phyloP scores from a whole-genome alignment of 169 alveolate species.

The Cryptosporidium sp. region DNA sequence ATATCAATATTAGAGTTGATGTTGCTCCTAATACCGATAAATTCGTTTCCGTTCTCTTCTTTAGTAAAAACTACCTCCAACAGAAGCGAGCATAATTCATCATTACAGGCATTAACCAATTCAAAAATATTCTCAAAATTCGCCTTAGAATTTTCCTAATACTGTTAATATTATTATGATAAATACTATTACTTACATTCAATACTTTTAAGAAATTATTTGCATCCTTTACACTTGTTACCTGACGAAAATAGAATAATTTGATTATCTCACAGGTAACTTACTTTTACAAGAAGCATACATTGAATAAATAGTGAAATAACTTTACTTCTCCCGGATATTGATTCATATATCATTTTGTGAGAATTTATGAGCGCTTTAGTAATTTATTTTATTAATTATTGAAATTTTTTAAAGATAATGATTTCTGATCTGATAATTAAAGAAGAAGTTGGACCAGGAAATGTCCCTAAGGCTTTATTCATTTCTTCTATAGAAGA shows the following conservation, averaged over 20 bases:
- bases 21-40: constrained; percentile 36
- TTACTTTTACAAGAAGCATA: constrained; percentile 47
- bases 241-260: constrained; percentile 17
- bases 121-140: constrained; percentile 59
- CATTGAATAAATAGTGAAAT: constrained; percentile 47
- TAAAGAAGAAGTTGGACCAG: constrained; percentile 59
- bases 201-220: constrained; percentile 29
- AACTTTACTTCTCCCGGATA: neutral
- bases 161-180: neutral
- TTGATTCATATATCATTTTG: neutral
- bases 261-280: neutral
- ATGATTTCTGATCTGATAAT: constrained; percentile 66
- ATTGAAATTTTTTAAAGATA: too few species aligned
- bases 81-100: constrained; percentile 37
- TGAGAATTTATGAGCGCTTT: neutral
- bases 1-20: neutral
- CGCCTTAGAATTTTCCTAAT: constrained; percentile 14
- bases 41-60: constrained; percentile 1
- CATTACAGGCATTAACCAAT: constrained; percentile 56
- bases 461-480: constrained; percentile 59
- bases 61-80: constrained; percentile 21
- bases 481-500: constrained; percentile 68
- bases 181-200: constrained; percentile 26
- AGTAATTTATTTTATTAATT: neutral
- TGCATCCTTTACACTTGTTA: constrained; percentile 72